A percentile compares a stretch with the other conserved stretches of the same genome.
Conservation (phyloP, 257 asterid genomes). For the Mentha longifolia region DNA sequence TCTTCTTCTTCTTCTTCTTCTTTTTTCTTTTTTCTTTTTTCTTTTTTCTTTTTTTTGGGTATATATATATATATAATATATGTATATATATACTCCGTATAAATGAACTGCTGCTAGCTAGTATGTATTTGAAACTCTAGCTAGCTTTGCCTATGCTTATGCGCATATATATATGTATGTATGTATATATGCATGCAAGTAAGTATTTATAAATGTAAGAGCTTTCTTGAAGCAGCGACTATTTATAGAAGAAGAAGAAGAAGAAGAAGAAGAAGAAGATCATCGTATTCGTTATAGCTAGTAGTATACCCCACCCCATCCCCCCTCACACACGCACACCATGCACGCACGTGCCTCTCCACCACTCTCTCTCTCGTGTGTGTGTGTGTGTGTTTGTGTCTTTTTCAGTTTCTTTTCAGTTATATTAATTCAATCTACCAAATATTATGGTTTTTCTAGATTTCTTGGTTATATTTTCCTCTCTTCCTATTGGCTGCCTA, state of each 20-base stretch:
- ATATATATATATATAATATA: too few species aligned
- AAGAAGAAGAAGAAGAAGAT: too few species aligned
- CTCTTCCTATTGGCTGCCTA: neutral
- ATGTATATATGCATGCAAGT: neutral
- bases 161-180: too few species aligned
- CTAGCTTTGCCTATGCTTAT: too few species aligned
- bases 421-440: too few species aligned
- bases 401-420: neutral
- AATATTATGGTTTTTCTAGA: too few species aligned
- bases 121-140: neutral
- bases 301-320: neutral
- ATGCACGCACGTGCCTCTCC: neutral
- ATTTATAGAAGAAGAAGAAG: conserved; percentile 12
- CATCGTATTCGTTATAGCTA: neutral
- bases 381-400: neutral
- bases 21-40: too few species aligned
- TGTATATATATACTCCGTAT: too few species aligned
- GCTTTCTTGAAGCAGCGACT: neutral
- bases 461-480: too few species aligned
- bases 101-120: neutral
- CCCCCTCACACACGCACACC: neutral
- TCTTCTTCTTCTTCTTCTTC: neutral
- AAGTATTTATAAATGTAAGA: neutral
- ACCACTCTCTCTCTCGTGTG: too few species aligned
- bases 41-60: too few species aligned